Base-by-base conservation (phyloP, 441 rosid genomes). In the Erodium texanum region DNA sequence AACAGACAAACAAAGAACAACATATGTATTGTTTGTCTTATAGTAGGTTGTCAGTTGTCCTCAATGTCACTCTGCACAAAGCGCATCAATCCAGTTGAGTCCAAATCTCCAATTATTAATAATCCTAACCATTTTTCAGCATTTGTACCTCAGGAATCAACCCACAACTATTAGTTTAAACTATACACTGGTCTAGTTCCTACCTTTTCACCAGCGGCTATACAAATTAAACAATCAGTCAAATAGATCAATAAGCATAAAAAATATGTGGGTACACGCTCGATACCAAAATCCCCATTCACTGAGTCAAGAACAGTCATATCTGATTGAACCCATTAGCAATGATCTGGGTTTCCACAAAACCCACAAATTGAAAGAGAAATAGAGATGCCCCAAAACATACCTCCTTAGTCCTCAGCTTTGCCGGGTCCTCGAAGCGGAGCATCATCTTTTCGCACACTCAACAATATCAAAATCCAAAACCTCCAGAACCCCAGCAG, bases 391-490 rank as follows among this genome's bases (percentile, higher is more conserved):
- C 7, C 24, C 43, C 27, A 10, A 16, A 0, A 45, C 16, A 3
- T 63, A 86, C 87, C 83, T 76, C 80, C 71, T 65, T 78, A 50
- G 90, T 78, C 66, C 67, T 81, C 72, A 84, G 85, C 74, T 73
- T 82, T 0, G 78, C 74, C 15, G 82, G 77, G 68, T 81, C 83
- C 19, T 69, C 27, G 24, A 73, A 86, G 56, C 71, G 82, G 71
- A 84, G 80, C 85, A 84, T 82, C 88, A 79, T 82, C 82, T 67
- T 82, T 41, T 7, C 4, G 29, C 29, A 27, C 29, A 27, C 29
- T 27, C 29, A 27, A 27, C 64, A 36, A 14, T n/a, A 72, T 14
- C 64, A 3, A 36, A 8, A 6, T 1, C 43, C 38, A 45, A 14
- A 45, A 4, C 29, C 54, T 1, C 43, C 38, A 45, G 10, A 45